Base-by-base conservation (phyloP, 306 rosid species). In the Cucumis cinereus region DNA sequence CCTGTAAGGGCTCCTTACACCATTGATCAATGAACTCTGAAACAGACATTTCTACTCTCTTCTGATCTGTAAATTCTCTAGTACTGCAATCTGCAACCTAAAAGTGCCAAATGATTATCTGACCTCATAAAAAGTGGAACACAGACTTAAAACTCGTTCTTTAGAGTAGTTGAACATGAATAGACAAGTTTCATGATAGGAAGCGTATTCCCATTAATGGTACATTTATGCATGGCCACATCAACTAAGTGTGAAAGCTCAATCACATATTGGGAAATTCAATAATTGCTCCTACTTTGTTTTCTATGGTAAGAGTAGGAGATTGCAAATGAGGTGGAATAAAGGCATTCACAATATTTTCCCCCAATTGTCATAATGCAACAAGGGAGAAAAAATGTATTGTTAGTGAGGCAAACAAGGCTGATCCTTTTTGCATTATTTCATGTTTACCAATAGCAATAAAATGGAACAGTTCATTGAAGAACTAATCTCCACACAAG, bases 41-140 rank as follows among this genome's bases (percentile, higher is more conserved):
- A 72, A 94, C 91, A 75, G 82, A 49, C 92, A 89, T 84, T 84
- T 90, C 96, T 80, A 80, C 81, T 75, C 95, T 87, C 81, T 89
- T 89, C 86, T 94, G 99, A 86, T 94, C 99, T 24, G 96, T 85
- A 80, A 90, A 89, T 64, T 90, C 95, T 80, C 89, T 90, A 17
- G 85, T 79, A 79, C 82, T 86, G 79, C 97, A 94, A 77, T 94
- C 96, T 60, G 96, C 95, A 85, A 94, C 97, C 96, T 93, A 72
- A 9, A 77, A 71, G 26, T 76, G 41, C 6, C 79, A 73, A 47
- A 70, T 47, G 16, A 47, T 8, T 23, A 70, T 20, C 61, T 35
- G 61, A 79, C 68, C 52, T 24, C 52, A 73, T 41, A 43, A 78
- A 47, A 47, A 38, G 30, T 26, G 75, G 36, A 50, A 45, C 16